phyloP scores from a whole-genome alignment of 1,139 yeast species.

The Yamadazyma spencermartinsiae region DNA sequence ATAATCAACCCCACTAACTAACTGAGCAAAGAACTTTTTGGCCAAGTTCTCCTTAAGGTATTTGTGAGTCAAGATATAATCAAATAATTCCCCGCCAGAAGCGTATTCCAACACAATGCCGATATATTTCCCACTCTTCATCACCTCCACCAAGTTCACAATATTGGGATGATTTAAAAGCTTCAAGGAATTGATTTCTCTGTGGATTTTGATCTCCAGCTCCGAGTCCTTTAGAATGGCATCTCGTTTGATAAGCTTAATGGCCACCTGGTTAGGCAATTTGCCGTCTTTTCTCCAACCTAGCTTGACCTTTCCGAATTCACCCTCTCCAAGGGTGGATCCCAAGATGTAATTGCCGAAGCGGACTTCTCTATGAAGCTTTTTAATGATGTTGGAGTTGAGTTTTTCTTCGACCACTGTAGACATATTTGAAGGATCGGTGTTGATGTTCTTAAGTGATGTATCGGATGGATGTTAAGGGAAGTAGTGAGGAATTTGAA shows the following conservation, averaged over 20 bases:
- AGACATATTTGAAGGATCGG: conserved; percentile 1
- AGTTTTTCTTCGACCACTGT: conserved; percentile 11
- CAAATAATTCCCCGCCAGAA: conserved; percentile 95
- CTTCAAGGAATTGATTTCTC: conserved; percentile 90
- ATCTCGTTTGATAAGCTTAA: conserved; percentile 85
- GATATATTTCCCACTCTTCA: conserved; percentile 91
- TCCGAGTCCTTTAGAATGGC: conserved; percentile 81
- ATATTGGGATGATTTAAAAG: conserved; percentile 85
- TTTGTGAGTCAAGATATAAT: conserved; percentile 84
- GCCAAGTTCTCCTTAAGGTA: conserved; percentile 85
- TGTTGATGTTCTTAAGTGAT: background rate
- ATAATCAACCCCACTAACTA: conserved; percentile 90
- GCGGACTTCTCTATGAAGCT: conserved; percentile 55
- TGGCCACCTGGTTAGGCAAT: conserved; percentile 85
- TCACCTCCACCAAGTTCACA: conserved; percentile 85
- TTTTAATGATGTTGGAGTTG: conserved; percentile 10
- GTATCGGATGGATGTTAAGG: background rate
- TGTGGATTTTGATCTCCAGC: conserved; percentile 82
- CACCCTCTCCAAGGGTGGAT: conserved; percentile 96
- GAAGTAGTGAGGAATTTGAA: too few species aligned
- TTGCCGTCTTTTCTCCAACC: conserved; percentile 90
- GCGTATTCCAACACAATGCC: conserved; percentile 97
- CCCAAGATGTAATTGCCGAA: conserved; percentile 91
- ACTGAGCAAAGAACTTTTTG: conserved; percentile 85
- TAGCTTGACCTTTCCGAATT: conserved; percentile 95